Conservation (phyloP, 148 eudicot genomes). For the Polygonum maritimum region DNA sequence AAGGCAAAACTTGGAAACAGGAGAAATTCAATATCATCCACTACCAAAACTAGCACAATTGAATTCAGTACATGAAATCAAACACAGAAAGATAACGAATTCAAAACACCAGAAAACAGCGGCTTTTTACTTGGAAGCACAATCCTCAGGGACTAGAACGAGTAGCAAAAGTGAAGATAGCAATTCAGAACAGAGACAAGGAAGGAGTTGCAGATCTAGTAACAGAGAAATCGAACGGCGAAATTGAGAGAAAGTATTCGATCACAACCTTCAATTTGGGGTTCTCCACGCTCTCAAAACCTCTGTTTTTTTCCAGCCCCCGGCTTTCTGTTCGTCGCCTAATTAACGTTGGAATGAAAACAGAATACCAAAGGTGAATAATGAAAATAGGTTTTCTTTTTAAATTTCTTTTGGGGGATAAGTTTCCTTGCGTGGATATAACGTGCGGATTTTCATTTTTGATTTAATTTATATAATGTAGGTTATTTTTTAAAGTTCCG, state of each 20-base stretch:
- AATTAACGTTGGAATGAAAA: constrained; percentile 2
- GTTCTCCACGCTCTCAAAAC: neutral
- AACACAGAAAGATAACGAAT: neutral
- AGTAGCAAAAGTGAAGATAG: neutral
- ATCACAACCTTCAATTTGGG: constrained; percentile 7
- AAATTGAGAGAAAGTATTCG: neutral
- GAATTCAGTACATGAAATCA: neutral
- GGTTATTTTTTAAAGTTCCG: neutral
- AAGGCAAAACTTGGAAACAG: neutral
- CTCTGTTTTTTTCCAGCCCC: constrained; percentile 2
- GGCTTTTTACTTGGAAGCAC: neutral
- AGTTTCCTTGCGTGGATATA: constrained; percentile 1
- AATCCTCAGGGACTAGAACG: neutral
- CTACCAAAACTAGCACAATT: neutral
- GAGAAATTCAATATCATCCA: neutral
- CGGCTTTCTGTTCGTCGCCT: neutral
- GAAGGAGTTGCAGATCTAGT: neutral
- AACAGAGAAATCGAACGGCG: neutral
- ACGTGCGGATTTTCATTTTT: neutral
- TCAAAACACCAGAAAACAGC: constrained; percentile 2
- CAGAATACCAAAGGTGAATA: neutral
- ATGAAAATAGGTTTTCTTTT: neutral
- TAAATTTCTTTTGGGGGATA: neutral
- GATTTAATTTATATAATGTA: neutral
- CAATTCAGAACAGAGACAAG: neutral